These are phyloP conservation scores for Clavulina sp. DNA, from an alignment of 768 basidiomycete genomes.

Conservation along the genomic window DNA sequence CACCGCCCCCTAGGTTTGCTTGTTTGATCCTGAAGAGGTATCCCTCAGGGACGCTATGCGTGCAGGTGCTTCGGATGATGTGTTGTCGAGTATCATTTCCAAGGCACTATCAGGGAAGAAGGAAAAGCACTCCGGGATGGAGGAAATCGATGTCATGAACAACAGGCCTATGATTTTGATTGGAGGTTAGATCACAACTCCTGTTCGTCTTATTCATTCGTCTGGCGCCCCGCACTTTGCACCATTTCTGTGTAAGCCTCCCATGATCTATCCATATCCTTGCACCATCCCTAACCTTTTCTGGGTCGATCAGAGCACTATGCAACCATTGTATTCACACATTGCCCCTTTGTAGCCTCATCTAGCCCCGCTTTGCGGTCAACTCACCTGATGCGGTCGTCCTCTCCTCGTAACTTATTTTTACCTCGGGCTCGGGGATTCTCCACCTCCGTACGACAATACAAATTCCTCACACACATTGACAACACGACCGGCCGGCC, in stretches of 20 bases:
- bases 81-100: slow-evolving; percentile 42
- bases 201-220: slow-evolving; percentile 17
- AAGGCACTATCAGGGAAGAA: slow-evolving; percentile 53
- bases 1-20: slow-evolving; percentile 43
- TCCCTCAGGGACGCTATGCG: slow-evolving; percentile 65
- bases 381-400: no score
- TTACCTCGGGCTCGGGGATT: no score
- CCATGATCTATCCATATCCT: no score
- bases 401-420: no score
- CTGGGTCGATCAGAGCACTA: no score
- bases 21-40: slow-evolving; percentile 73
- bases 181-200: slow-evolving; percentile 56
- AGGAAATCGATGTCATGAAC: slow-evolving; percentile 51
- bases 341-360: no score
- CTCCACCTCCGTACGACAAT: no score
- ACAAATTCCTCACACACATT: slow-evolving; percentile 6
- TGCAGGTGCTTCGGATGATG: slow-evolving; percentile 40
- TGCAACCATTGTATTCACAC: no score
- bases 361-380: no score
- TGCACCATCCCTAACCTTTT: no score
- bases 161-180: slow-evolving; percentile 88
- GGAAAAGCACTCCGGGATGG: slow-evolving; percentile 74
- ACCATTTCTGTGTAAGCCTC: no score
- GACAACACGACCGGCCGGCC: slow-evolving; percentile 53
- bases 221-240: no score